A percentile compares a stretch with the other conserved stretches of the same genome.
Conservation (phyloP, 371 early-diverging fungal genomes). For the Mucor velutinosus region DNA sequence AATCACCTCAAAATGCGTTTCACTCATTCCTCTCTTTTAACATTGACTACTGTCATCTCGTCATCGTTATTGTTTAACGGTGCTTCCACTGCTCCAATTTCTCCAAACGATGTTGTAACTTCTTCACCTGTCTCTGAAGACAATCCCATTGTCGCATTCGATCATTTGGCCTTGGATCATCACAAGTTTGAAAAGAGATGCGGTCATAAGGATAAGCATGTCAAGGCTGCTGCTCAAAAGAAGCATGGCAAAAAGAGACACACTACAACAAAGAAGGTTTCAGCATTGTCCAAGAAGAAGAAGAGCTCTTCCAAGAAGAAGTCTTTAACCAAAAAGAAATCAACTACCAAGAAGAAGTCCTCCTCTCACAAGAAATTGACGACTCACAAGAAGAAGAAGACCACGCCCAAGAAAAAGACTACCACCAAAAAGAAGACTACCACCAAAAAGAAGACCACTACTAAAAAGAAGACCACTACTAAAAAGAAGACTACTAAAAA, state of each 20-base stretch:
- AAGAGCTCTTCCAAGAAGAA: constrained; percentile 16
- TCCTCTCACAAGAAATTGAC: constrained; percentile 14
- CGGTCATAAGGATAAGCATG: constrained; percentile 11
- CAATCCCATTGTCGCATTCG: not conserved
- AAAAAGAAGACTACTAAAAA: constrained; percentile 23
- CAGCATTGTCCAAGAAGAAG: constrained; percentile 6
- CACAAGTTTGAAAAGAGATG: constrained; percentile 20
- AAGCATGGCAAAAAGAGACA: constrained; percentile 8
- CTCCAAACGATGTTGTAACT: not conserved
- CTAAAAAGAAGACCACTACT: constrained; percentile 21
- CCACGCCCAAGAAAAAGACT: constrained; percentile 2
- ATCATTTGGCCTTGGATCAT: constrained; percentile 10
- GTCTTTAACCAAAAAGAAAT: constrained; percentile 12
- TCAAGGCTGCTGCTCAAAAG: constrained; percentile 8
- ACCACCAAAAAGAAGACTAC: constrained; percentile 6
- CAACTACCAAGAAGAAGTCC: constrained; percentile 11
- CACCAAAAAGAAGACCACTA: constrained; percentile 10
- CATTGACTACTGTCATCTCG: constrained; percentile 21
- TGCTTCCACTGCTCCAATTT: constrained; percentile 14
- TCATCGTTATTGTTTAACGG: constrained; percentile 14
- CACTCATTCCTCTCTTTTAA: constrained; percentile 31
- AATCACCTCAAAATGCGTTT: constrained; percentile 19
- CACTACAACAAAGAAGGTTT: constrained; percentile 2
- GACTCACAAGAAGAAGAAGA: constrained; percentile 6
- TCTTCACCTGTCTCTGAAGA: not conserved